Percentiles rank a stretch among this genome's conserved stretches.
Conservation (phyloP, 495 filamentous ascomycete species). For the Penicillium roqueforti region DNA sequence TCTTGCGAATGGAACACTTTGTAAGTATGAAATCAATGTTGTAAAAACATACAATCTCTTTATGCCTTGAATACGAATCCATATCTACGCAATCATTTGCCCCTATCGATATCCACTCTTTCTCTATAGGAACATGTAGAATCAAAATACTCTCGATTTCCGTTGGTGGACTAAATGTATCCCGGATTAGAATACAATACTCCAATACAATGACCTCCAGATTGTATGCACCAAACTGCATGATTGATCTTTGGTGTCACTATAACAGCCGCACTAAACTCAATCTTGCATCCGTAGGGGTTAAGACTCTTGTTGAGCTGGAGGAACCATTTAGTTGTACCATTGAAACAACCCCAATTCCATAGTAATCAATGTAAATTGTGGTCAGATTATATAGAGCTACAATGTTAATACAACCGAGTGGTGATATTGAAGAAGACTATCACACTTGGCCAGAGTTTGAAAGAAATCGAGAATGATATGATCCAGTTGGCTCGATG, state of each 20-base stretch:
- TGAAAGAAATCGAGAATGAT: no score
- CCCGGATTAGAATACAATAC: neutral
- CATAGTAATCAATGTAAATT: no score
- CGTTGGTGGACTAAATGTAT: neutral
- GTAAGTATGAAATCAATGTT: neutral
- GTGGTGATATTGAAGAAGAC: neutral
- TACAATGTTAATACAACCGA: neutral
- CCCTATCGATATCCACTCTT: neutral
- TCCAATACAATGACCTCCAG: no score
- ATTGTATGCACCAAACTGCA: no score
- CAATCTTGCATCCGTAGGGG: neutral
- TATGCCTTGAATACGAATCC: neutral
- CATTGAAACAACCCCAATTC: no score
- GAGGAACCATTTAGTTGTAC: neutral
- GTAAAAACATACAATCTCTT: neutral
- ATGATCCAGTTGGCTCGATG: no score
- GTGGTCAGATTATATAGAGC: neutral
- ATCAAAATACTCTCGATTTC: neutral
- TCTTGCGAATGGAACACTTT: neutral
- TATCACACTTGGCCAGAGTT: neutral
- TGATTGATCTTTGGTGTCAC: no score
- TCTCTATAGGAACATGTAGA: neutral
- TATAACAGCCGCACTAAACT: no score
- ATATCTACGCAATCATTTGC: no score
- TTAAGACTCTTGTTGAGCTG: neutral